Base-by-base conservation (phyloP, 805 yeast genomes). In the Crinitomyces ghanaensis region DNA sequence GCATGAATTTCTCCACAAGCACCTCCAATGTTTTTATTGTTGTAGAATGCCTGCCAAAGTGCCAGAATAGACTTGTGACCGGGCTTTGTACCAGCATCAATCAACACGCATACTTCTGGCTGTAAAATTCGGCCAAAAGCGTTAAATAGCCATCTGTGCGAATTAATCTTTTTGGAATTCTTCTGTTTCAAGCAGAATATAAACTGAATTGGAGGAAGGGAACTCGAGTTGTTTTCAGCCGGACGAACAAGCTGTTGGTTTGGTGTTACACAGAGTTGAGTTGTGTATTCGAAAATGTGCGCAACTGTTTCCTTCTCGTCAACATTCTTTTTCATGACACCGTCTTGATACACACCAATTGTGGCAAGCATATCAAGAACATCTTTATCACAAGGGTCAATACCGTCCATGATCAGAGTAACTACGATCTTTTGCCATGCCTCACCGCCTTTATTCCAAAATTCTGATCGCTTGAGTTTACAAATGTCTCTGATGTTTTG, bases 1-100 rank as follows among this genome's bases (percentile, higher is more conserved):
- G 78, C 77, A 37, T 70, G 74, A 46, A 74, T 73, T 45, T 74
- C 81, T n/a, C 81, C 81, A 56, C 79, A 73, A 4, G 80, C 79
- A 17, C 81, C 81, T 4, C 80, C 81, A 18, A 74, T 74, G 37
- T 64, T 64, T 6, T 66, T 63, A 46, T 74, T 71, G 37, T 62
- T 57, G 50, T 72, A 70, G 41, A 74, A 74, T 31, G 72, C 77
- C 42, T 70, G 68, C 81, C 81, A 74, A 34, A 74, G 59, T 40
- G 72, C 66, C 38, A 68, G 65, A 36, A 74, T 56, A 4, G 80
- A 65, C 42, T 68, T 69, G 16, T 68, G 65, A 2, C 70, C 60
- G 2, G 81, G 81, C 45, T 70, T 70, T 11, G 81, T 74, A 34
- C 81, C 81, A 15, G 77, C 77, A 49, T 74, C 81, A 17, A 74